A percentile compares a stretch with the other conserved stretches of the same genome.
Conservation (phyloP, 441 rosid genomes). For the Erodium moschatum region DNA sequence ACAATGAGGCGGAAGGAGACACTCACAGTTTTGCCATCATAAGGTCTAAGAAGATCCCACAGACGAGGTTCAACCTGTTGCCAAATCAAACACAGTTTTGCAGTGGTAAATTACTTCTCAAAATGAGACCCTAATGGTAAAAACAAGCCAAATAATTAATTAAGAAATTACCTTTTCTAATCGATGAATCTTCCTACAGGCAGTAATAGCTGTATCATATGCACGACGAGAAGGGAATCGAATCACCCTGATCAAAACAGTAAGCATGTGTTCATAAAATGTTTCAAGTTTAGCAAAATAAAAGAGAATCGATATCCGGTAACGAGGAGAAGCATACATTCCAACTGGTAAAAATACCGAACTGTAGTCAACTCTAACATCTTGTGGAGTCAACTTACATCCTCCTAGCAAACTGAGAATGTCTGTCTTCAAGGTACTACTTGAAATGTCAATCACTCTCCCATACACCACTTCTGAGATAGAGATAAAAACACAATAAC, state of each 20-base stretch:
- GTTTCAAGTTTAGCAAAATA: not conserved
- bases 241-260: conserved; percentile 43
- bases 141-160: not conserved
- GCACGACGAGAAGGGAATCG: conserved; percentile 43
- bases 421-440: conserved; percentile 52
- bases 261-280: not conserved
- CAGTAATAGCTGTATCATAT: conserved; percentile 33
- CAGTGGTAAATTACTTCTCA: not conserved
- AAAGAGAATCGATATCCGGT: not conserved
- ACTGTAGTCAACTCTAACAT: conserved; percentile 53
- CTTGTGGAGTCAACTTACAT: conserved; percentile 42
- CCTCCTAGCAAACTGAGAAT: conserved; percentile 53
- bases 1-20: not conserved
- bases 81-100: conserved; percentile 2
- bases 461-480: conserved; percentile 44
- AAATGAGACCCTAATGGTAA: not conserved
- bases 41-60: conserved; percentile 47
- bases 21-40: conserved; percentile 70
- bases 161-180: conserved; percentile 50
- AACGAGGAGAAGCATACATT: conserved; percentile 29
- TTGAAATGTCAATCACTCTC: conserved; percentile 39
- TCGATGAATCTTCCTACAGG: conserved; percentile 23
- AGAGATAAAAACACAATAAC: not conserved
- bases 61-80: conserved; percentile 43
- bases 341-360: conserved; percentile 31